Evolutionary conservation across 2,329 filamentous ascomycete species (phyloP).

Genomic region (Cercospora sesami): DNA sequence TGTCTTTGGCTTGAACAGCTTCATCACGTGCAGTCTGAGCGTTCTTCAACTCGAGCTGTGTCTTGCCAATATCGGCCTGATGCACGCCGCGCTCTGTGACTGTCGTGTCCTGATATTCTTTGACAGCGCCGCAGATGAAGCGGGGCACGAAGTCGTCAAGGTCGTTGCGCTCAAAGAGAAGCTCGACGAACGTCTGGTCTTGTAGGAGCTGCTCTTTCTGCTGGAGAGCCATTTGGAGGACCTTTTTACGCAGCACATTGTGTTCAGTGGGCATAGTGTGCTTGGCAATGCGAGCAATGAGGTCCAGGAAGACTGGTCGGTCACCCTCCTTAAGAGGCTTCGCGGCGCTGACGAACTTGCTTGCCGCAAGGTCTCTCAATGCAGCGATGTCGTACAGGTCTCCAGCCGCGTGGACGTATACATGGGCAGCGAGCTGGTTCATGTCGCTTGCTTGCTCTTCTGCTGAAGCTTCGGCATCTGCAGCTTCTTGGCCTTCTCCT

Average conservation of each 20-base stretch:
- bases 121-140: neutral
- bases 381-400: conserved; percentile 17
- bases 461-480: neutral
- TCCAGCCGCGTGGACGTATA: conserved; percentile 18
- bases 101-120: neutral
- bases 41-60: neutral
- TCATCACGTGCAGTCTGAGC: neutral
- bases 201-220: neutral
- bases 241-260: neutral
- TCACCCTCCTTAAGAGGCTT: neutral
- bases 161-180: neutral
- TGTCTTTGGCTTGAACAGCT: neutral
- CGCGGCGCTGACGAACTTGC: conserved; percentile 4
- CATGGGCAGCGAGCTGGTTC: conserved; percentile 12
- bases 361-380: conserved; percentile 12
- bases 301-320: neutral
- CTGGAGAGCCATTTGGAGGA: neutral
- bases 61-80: neutral
- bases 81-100: neutral
- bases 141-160: conserved; percentile 5
- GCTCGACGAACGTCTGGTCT: conserved; percentile 1
- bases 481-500: neutral
- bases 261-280: neutral
- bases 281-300: neutral
- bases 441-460: neutral